Base-by-base conservation (phyloP, 257 asterid species). In the Dorcoceras hygrometricum region DNA sequence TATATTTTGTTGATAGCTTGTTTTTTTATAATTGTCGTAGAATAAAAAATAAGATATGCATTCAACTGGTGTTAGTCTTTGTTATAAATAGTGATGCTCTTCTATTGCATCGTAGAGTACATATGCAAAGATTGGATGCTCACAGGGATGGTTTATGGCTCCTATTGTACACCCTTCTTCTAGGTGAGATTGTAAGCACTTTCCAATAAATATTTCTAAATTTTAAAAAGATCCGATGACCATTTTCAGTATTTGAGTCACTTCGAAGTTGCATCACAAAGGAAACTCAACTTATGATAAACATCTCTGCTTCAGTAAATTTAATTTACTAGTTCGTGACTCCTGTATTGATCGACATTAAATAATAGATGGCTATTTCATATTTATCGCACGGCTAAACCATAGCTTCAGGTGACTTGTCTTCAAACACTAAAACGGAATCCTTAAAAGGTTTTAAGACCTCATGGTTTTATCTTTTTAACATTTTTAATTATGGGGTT, bases 111-210 rank as follows among this genome's bases (percentile, higher is more conserved):
- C 51, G 31, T 39, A 89, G 98, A 77, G 86, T 48, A 79, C 89
- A 75, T 91, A 91, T 77, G 95, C 90, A 71, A 91, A 87, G 82
- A 88, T 89, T 48, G 98, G 88, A 70, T 82, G 94, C 81, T 71
- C 89, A 6, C 95, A 89, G 74, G 95, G 96, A 76, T 88, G 98
- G 96, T 91, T 91, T 77, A 78, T 72, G 57, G 95, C 98, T 62
- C 81, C 98, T 29, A 84, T 87, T 14, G 66, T 69, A 63, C 97
- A 83, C 72, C 93, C 82, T 70, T 88, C 96, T 39, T 80, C 95
- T 31, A 82, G 79, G 97, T 81, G 62, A 73, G 80, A 69, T 24
- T 57, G 57, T 31, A 55, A 18, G 59, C 60, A 61, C 53, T 29
- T 23, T 23, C 24, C 19, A 55, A 59, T 59, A 2, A 11, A 36